Evolutionary conservation across 2,329 filamentous ascomycete genomes (phyloP), one percentile per base, ranked within the genome.

Genomic region (Aspergillus calidoustus): DNA sequence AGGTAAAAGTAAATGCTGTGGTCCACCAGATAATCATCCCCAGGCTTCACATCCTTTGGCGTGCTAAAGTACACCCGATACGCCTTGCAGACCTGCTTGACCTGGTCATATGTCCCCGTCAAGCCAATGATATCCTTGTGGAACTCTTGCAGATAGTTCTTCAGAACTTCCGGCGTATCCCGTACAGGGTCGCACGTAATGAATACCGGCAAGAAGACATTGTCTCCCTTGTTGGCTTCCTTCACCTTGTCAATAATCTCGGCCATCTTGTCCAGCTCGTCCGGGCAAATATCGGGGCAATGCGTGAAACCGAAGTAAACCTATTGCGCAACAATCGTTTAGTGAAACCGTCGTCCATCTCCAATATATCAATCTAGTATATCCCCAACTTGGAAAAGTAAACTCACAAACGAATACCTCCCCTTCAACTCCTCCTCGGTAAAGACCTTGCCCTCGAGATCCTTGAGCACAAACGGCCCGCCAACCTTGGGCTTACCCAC

Each of bases 211-310:
- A 89, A 82, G 67, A 97, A 80, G 54, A 83, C 64, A 60, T 76
- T 73, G 55, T 76, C 71, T 34, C 73, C 75, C 51, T 72, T 72
- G 22, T 76, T 77, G 48, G 68, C 72, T 43, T 73, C 76, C 62
- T 76, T 75, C 57, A 89, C 84, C 62, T 82, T 82, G 74, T 99
- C 93, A 73, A 96, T 90, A 87, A 98, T 97, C 61, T 85, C 84
- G n/a, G 94, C 91, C 93, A 99, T 97, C 83, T 99, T 99, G 82
- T 99, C 95, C 71, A 99, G 89, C 80, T 99, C 95, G 74, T 99
- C 95, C 38, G 95, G 95, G 82, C 95, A 99, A 76, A 99, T 99
- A 76, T 99, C 95, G 25, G 95, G 95, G 77, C 95, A 99, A 79
- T 97, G 93, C 8, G 92, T 94, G 84, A 99, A 99, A 72, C 95